Percentiles rank a stretch among this genome's conserved stretches.
These are phyloP conservation scores for Fusarium citri DNA, from an alignment of 2,329 filamentous ascomycete species.

Conservation along the genomic window DNA sequence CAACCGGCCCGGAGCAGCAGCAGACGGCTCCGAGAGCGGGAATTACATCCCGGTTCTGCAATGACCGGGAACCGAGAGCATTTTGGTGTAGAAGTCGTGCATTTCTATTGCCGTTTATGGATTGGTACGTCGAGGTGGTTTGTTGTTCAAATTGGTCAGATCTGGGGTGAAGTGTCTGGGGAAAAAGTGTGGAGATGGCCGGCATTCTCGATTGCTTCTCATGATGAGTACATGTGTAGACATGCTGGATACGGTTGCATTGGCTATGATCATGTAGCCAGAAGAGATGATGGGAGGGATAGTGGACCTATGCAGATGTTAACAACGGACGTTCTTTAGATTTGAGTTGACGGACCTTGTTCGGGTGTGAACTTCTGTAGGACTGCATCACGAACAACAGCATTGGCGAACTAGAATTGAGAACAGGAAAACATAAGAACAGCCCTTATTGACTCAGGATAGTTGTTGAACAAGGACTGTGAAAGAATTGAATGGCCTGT, in stretches of 20 bases:
- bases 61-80: constrained; percentile 40
- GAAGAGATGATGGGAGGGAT: background rate
- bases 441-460: background rate
- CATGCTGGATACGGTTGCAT: background rate
- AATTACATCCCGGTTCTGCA: constrained; percentile 34
- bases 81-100: constrained; percentile 2
- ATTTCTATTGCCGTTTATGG: constrained; percentile 26
- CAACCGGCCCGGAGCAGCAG: constrained; percentile 1
- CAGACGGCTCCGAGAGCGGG: constrained; percentile 10
- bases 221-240: constrained; percentile 8
- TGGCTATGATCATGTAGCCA: background rate
- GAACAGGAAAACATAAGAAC: background rate
- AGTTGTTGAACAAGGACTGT: background rate
- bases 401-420: background rate
- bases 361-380: background rate
- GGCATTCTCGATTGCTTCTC: background rate
- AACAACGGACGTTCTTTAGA: background rate
- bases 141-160: background rate
- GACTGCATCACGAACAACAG: background rate
- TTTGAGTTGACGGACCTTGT: background rate
- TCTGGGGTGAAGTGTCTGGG: constrained; percentile 13
- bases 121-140: background rate
- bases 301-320: background rate
- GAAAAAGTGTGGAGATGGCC: constrained; percentile 28
- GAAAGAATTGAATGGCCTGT: background rate